phyloP scores from a whole-genome alignment of 257 asterid species.

The Anisodus acutangulus region DNA sequence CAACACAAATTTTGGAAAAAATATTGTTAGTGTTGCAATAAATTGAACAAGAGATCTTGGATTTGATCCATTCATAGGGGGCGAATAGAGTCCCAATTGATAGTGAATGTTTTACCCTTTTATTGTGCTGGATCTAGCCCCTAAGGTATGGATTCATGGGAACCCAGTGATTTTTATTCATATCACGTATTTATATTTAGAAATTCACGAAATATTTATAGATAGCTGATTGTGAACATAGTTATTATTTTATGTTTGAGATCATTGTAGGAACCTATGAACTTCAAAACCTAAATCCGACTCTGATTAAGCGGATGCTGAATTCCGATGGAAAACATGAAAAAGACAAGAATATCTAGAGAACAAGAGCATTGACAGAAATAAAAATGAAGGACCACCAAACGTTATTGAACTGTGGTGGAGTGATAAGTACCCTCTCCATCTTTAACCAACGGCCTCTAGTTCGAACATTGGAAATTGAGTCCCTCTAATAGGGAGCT shows the following conservation, averaged over 20 bases:
- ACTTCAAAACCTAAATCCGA: neutral
- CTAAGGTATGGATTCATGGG: neutral
- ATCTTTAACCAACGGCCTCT: neutral
- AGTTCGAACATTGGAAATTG: neutral
- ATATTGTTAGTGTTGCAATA: neutral
- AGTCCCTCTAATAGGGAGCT: neutral
- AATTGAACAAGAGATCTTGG: neutral
- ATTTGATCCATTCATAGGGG: neutral
- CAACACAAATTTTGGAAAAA: neutral
- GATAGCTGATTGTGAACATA: neutral
- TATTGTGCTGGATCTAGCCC: too few species aligned
- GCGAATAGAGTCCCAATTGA: too few species aligned
- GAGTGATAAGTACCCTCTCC: neutral
- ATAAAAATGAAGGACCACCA: neutral
- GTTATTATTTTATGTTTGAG: neutral
- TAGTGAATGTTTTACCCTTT: too few species aligned
- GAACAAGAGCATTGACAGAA: too few species aligned
- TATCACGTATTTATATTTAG: neutral
- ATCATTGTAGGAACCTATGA: neutral
- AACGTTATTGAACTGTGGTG: too few species aligned
- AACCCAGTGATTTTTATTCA: too few species aligned
- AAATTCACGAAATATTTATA: neutral
- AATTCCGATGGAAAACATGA: neutral
- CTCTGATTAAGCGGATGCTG: neutral
- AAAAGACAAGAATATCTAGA: too few species aligned